Evolutionary conservation across 108 stramenopile genomes (phyloP).

Genomic region (Cyclotella choctawhatcheeana): DNA sequence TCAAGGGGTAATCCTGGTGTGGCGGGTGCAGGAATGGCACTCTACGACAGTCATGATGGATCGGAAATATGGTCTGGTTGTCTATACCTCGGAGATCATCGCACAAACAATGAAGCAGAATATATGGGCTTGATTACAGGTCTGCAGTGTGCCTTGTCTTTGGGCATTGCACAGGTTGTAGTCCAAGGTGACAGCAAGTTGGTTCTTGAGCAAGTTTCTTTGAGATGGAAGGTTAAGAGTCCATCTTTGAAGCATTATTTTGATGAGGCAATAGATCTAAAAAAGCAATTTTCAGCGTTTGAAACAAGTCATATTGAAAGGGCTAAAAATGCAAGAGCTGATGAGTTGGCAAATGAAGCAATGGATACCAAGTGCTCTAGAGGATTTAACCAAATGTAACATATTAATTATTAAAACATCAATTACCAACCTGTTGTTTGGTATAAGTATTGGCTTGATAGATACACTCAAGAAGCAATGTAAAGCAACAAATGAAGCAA

Average conservation of each 20-base stretch:
- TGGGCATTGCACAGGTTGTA: constrained; percentile 64
- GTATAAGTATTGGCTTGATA: too few relatives aligned
- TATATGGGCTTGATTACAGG: constrained; percentile 69
- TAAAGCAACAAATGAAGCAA: too few relatives aligned
- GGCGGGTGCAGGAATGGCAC: constrained; percentile 77
- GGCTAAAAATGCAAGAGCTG: constrained; percentile 76
- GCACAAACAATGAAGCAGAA: constrained; percentile 88
- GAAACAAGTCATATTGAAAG: constrained; percentile 67
- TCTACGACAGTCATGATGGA: constrained; percentile 61
- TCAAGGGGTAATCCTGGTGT: constrained; percentile 72
- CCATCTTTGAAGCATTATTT: constrained; percentile 47
- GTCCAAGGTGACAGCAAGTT: constrained; percentile 80
- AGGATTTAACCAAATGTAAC: constrained; percentile 42
- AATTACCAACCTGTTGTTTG: too few relatives aligned
- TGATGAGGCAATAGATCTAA: constrained; percentile 40
- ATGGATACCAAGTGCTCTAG: constrained; percentile 61
- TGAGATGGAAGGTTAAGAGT: constrained; percentile 62
- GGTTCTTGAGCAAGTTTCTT: constrained; percentile 73
- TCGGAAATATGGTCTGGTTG: constrained; percentile 68
- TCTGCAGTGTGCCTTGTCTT: constrained; percentile 60
- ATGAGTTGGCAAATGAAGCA: constrained; percentile 83
- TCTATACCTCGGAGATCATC: constrained; percentile 58
- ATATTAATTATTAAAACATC: neutral
- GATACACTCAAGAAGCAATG: too few relatives aligned
- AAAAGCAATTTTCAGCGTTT: constrained; percentile 57